Conservation (phyloP, 208 protist genomes). For the Trypanosoma lewisi region DNA sequence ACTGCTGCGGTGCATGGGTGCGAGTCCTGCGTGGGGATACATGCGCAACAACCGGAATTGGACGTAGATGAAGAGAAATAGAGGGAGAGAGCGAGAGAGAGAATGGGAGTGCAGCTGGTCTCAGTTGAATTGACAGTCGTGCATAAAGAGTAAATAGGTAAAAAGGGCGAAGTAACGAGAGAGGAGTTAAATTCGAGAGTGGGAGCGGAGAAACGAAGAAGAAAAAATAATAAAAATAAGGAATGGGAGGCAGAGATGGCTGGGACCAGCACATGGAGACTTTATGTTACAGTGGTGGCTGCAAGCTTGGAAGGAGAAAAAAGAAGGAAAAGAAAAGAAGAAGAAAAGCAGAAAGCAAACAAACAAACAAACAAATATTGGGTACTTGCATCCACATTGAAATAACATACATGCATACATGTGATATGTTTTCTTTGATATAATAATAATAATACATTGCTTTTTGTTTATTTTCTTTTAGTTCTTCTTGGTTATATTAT, state of each 20-base stretch:
- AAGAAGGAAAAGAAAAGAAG: conserved; percentile 12
- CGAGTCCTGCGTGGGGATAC: too few species aligned
- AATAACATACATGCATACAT: neutral
- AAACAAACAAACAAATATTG: neutral
- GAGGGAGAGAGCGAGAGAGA: too few species aligned
- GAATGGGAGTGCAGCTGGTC: neutral
- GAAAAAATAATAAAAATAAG: conserved; percentile 16
- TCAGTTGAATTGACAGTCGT: neutral
- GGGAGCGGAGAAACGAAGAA: neutral
- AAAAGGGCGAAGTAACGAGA: neutral
- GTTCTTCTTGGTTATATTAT: too few species aligned
- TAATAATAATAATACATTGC: neutral
- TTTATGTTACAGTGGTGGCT: too few species aligned
- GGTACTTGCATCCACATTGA: neutral
- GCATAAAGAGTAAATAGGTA: neutral
- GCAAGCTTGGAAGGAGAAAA: conserved; percentile 9
- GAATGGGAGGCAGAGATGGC: too few species aligned
- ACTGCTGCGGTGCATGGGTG: too few species aligned
- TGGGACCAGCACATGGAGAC: too few species aligned
- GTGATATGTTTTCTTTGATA: neutral
- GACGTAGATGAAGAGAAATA: too few species aligned
- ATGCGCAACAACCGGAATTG: too few species aligned
- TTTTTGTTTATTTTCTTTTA: neutral
- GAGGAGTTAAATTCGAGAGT: too few species aligned
- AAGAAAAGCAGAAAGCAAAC: conserved; percentile 6